These are phyloP conservation scores for Hordeum pubiflorum DNA, from an alignment of 202 grass and related monocot species.

Conservation along the genomic window DNA sequence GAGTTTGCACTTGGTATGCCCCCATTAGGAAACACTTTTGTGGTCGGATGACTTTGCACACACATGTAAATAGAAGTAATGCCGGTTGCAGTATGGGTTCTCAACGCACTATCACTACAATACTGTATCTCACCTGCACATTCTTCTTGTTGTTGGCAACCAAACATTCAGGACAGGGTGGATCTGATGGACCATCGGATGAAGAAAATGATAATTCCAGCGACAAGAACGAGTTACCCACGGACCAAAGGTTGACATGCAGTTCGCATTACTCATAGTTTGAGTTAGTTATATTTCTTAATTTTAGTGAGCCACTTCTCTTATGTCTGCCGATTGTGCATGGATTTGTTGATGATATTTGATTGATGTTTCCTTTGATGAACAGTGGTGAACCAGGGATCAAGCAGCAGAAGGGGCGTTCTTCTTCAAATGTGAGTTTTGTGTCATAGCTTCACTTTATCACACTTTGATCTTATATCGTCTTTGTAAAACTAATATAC, in stretches of 20 bases:
- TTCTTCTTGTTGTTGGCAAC: slow-evolving; percentile 31
- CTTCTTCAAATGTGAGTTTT: slow-evolving; percentile 56
- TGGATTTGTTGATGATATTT: background rate
- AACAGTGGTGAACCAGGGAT: slow-evolving; percentile 33
- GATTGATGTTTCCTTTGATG: slow-evolving; percentile 23
- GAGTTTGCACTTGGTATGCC: background rate
- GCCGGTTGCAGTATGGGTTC: background rate
- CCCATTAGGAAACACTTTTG: background rate
- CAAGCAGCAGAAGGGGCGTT: slow-evolving; percentile 35
- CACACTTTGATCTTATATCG: background rate
- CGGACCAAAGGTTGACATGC: slow-evolving; percentile 46
- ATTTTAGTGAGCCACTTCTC: background rate
- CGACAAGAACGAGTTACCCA: slow-evolving; percentile 49
- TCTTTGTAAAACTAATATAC: background rate
- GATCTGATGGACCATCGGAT: slow-evolving; percentile 47
- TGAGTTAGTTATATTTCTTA: slow-evolving; percentile 18
- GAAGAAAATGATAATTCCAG: slow-evolving; percentile 52
- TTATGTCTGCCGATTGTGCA: background rate
- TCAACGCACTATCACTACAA: slow-evolving; percentile 21
- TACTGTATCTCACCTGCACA: slow-evolving; percentile 37
- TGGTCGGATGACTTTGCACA: background rate
- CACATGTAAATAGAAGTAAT: background rate
- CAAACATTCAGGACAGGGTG: slow-evolving; percentile 45
- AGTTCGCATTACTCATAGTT: slow-evolving; percentile 39
- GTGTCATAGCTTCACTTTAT: background rate